A percentile compares a stretch with the other conserved stretches of the same genome.
phyloP scores from a whole-genome alignment of 2,329 filamentous ascomycete species.

The Trichoderma afroharzianum region DNA sequence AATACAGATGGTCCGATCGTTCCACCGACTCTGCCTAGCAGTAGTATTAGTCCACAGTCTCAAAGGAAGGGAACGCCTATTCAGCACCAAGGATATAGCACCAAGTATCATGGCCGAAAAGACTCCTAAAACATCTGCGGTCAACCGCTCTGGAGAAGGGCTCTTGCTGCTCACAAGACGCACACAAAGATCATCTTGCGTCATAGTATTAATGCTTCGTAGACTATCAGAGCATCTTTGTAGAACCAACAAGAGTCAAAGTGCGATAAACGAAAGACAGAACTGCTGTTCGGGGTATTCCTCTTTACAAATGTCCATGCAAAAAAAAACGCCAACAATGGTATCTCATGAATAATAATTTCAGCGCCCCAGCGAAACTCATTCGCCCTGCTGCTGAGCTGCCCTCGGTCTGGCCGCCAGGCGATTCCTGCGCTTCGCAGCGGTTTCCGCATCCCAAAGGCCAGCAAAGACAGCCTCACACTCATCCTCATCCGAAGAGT shows the following conservation, averaged over 20 bases:
- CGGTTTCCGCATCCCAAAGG: constrained; percentile 54
- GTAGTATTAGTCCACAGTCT: not conserved
- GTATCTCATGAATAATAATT: not conserved
- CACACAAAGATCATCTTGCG: not conserved
- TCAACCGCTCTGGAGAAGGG: not conserved
- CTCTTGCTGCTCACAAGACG: not conserved
- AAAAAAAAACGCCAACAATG: not conserved
- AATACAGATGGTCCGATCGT: not conserved
- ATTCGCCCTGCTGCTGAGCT: not conserved
- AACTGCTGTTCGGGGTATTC: not conserved
- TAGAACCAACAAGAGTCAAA: not conserved
- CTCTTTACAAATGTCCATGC: not conserved
- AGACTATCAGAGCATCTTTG: not conserved
- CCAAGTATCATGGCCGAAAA: not conserved
- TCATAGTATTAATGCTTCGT: not conserved
- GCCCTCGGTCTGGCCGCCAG: constrained; percentile 31
- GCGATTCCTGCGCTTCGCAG: constrained; percentile 43
- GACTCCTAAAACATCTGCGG: not conserved
- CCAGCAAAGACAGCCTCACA: constrained; percentile 64
- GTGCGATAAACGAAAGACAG: not conserved
- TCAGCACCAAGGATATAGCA: not conserved
- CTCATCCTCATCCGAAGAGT: constrained; percentile 50
- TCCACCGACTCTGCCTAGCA: not conserved
- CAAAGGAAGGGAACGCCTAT: too few species aligned
- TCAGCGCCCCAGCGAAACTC: not conserved